Evolutionary conservation across 441 rosid genomes (phyloP).

Genomic region (Pelargonium fulgidum): DNA sequence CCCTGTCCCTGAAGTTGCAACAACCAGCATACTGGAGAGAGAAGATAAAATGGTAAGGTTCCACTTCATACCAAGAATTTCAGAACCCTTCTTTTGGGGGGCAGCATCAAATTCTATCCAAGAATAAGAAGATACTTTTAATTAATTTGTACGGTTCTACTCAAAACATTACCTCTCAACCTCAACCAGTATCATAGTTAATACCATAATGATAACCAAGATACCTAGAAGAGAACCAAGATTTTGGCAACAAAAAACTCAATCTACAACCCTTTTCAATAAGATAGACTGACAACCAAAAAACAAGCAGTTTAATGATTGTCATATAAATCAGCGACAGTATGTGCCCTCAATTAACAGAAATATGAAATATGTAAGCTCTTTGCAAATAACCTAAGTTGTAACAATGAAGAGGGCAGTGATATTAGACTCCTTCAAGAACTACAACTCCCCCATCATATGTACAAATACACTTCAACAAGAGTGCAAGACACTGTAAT

Average conservation of each 20-base stretch:
- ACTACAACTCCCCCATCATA: background rate
- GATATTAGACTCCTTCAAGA: background rate
- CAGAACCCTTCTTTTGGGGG: background rate
- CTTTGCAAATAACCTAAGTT: background rate
- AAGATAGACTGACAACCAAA: background rate
- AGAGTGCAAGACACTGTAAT: background rate
- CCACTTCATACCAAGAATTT: background rate
- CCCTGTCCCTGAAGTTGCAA: conserved; percentile 94
- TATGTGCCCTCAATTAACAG: background rate
- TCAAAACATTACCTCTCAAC: background rate
- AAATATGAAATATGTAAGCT: background rate
- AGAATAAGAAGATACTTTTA: background rate
- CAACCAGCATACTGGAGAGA: conserved; percentile 67
- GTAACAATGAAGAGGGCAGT: background rate
- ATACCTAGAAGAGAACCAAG: too few species aligned
- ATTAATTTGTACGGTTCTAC: background rate
- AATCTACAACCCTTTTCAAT: background rate
- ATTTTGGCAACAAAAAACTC: background rate
- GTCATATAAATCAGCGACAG: background rate
- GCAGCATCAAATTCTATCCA: background rate
- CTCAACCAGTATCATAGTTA: background rate
- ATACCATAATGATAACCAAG: background rate
- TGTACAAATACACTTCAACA: background rate
- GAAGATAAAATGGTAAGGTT: conserved; percentile 2
- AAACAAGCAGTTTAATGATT: background rate